A percentile compares a stretch with the other conserved stretches of the same genome.
Conservation (phyloP, 805 yeast species). For the Pichia nanzhaoensis region DNA sequence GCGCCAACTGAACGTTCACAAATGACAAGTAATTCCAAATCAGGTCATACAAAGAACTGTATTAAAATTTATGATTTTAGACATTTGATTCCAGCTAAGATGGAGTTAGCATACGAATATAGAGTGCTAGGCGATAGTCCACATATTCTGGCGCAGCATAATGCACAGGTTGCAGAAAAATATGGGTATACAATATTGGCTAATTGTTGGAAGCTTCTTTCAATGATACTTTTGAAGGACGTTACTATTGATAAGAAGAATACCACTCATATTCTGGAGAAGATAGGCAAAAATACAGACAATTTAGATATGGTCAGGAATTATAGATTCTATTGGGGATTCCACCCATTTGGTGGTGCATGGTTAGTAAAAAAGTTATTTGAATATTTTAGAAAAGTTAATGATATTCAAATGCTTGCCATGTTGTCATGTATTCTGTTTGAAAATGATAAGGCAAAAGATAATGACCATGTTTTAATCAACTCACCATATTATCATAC, state of each 20-base stretch:
- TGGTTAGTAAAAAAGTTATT: slow-evolving; percentile 62
- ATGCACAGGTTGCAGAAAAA: slow-evolving; percentile 61
- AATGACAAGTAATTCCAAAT: slow-evolving; percentile 22
- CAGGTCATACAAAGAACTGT: slow-evolving; percentile 38
- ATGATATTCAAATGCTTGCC: slow-evolving; percentile 84
- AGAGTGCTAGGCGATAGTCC: slow-evolving; percentile 58
- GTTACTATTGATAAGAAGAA: slow-evolving; percentile 23
- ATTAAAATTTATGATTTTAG: slow-evolving; percentile 60
- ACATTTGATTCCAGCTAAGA: slow-evolving; percentile 67
- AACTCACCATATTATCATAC: slow-evolving; percentile 37
- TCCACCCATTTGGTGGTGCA: slow-evolving; percentile 66
- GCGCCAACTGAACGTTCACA: slow-evolving; percentile 33
- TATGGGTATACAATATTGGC: slow-evolving; percentile 57
- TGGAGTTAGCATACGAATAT: slow-evolving; percentile 63
- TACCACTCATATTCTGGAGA: slow-evolving; percentile 14
- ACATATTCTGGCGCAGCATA: slow-evolving; percentile 57
- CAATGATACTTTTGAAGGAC: slow-evolving; percentile 39
- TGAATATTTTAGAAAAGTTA: slow-evolving; percentile 51
- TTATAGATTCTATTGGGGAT: slow-evolving; percentile 60
- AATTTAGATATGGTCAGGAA: slow-evolving; percentile 14
- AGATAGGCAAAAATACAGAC: slow-evolving; percentile 14
- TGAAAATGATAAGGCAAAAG: slow-evolving; percentile 32
- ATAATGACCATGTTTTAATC: slow-evolving; percentile 34
- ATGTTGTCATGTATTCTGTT: slow-evolving; percentile 71
- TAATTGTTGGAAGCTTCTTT: slow-evolving; percentile 67